These are phyloP conservation scores for Penicillium cataractarum DNA, from an alignment of 495 filamentous ascomycete species.

Conservation along the genomic window DNA sequence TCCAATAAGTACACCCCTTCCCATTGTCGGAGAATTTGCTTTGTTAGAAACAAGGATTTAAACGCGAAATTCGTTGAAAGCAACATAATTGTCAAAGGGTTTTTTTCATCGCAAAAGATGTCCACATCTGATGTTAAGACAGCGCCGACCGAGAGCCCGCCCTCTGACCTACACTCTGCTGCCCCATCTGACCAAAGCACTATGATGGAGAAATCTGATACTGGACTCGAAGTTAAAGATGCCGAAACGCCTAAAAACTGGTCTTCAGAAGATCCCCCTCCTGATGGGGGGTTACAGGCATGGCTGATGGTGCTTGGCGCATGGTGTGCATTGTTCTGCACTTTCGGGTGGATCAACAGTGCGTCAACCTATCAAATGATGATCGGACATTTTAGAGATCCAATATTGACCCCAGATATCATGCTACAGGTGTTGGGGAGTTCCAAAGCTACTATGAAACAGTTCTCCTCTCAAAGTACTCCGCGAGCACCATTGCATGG, in stretches of 20 bases:
- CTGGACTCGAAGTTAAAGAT: neutral
- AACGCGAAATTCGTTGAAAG: neutral
- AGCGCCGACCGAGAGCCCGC: neutral
- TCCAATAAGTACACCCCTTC: neutral
- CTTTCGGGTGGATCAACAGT: slow-evolving; percentile 53
- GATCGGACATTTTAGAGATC: neutral
- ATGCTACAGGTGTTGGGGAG: slow-evolving; percentile 24
- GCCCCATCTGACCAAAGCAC: neutral
- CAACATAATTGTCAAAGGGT: neutral
- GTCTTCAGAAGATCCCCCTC: slow-evolving; percentile 12
- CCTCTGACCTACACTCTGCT: neutral
- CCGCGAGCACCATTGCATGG: slow-evolving; percentile 46
- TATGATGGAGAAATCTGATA: neutral
- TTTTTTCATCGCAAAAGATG: neutral
- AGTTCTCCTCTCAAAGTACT: slow-evolving; percentile 24
- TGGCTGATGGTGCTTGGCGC: slow-evolving; percentile 48
- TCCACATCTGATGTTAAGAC: neutral
- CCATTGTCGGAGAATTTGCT: neutral
- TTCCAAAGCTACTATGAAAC: slow-evolving; percentile 44
- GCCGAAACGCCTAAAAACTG: neutral
- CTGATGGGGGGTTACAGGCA: slow-evolving; percentile 43
- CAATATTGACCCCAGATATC: neutral
- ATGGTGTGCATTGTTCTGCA: slow-evolving; percentile 42
- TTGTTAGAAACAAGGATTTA: neutral
- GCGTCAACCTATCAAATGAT: neutral